Percentiles rank a stretch among this genome's conserved stretches.
These are phyloP conservation scores for Tolypocladium inflatum DNA, from an alignment of 2,329 filamentous ascomycete species.

Conservation along the genomic window DNA sequence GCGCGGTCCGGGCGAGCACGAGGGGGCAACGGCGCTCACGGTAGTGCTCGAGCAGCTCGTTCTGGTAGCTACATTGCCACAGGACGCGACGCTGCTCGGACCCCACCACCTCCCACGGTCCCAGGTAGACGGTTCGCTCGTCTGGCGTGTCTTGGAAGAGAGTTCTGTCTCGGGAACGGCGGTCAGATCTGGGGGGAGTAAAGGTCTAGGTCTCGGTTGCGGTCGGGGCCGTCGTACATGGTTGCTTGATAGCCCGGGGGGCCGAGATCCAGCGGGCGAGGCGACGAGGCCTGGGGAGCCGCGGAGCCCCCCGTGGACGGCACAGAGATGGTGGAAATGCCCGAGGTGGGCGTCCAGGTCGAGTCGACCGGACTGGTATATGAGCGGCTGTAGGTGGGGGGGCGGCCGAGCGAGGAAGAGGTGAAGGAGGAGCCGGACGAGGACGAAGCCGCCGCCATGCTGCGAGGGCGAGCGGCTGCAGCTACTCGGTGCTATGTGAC, in stretches of 20 bases:
- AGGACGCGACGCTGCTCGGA: slow-evolving; percentile 37
- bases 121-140: slow-evolving; percentile 40
- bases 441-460: slow-evolving; percentile 29
- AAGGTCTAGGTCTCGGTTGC: background rate
- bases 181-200: slow-evolving; percentile 7
- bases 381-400: slow-evolving; percentile 29
- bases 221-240: slow-evolving; percentile 27
- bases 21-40: slow-evolving; percentile 21
- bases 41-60: slow-evolving; percentile 42
- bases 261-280: slow-evolving; percentile 38
- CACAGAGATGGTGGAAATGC: slow-evolving; percentile 32
- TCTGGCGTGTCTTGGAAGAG: slow-evolving; percentile 40
- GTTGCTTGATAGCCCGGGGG: slow-evolving; percentile 45
- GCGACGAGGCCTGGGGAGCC: slow-evolving; percentile 23
- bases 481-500: slow-evolving; percentile 2
- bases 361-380: slow-evolving; percentile 34
- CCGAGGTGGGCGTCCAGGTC: slow-evolving; percentile 36
- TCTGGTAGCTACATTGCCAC: slow-evolving; percentile 44
- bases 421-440: slow-evolving; percentile 40
- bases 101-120: slow-evolving; percentile 42
- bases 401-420: slow-evolving; percentile 33
- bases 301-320: slow-evolving; percentile 26
- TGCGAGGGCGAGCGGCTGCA: slow-evolving; percentile 7
- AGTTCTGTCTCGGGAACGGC: slow-evolving; percentile 22
- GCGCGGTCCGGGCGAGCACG: background rate